Base-by-base conservation (phyloP, 139 green algal species). In the Closterium sp. region DNA sequence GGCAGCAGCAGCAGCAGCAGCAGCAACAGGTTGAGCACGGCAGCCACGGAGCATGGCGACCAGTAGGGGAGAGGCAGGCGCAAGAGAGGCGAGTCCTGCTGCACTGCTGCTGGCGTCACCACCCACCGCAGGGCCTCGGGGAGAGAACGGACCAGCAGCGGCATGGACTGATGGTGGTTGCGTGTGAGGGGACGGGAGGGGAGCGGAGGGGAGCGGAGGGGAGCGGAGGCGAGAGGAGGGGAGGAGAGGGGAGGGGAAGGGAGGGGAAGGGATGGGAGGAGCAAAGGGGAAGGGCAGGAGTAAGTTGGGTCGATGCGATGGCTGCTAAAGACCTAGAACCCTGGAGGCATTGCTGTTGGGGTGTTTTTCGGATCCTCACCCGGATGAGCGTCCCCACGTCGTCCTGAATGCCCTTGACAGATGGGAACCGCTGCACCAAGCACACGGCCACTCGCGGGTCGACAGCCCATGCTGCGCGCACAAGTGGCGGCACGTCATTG, bases 21-120 rank as follows among this genome's bases (percentile, higher is more conserved):
- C n/a, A n/a, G n/a, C n/a, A n/a, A n/a, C n/a, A n/a, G 45, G 21
- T 89, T 87, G 79, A 95, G 42, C n/a, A 91, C 93, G 10, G 30
- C 38, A 27, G 91, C 92, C 17, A 95, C 93, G 90, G 93, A 94
- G 91, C 93, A 95, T 11, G 93, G 91, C 28, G 93, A 79, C 93
- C 93, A 95, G 38, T 94, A 95, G 10, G 91, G 42, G 6, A 95
- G 50, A 10, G 84, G 27, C 45, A 92, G 88, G 9, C 86, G 34
- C 70, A 94, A 86, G n/a, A 94, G 45, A 0, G 91, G 86, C 9
- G 85, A 50, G 79, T 95, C 93, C 31, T 28, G n/a, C 28, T 32
- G 62, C 27, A 91, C 93, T 27, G 91, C 86, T 27, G 24, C 85
- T 19, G 86, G 86, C 4, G 90, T 94, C 10, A 95, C 91, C 17